phyloP scores from a whole-genome alignment of 2,329 filamentous ascomycete genomes.

The Fusarium piperis region DNA sequence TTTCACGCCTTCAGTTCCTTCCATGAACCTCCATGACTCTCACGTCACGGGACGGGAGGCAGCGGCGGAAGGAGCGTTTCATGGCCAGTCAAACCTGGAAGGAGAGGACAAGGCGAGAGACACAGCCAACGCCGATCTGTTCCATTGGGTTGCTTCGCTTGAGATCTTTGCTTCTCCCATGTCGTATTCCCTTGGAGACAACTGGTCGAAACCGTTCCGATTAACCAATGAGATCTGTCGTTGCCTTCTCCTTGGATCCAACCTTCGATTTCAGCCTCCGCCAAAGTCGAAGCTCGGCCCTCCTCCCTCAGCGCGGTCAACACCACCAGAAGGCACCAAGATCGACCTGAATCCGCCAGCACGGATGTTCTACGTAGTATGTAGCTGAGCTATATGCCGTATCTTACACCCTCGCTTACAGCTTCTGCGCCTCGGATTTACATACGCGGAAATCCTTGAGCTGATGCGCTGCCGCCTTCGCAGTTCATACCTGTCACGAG shows the following conservation, averaged over 20 bases:
- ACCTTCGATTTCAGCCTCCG: background rate
- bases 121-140: conserved; percentile 17
- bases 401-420: conserved; percentile 1
- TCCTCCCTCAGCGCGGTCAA: background rate
- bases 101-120: conserved; percentile 15
- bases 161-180: conserved; percentile 15
- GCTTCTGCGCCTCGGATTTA: background rate
- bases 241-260: background rate
- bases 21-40: conserved; percentile 13
- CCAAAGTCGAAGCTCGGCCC: background rate
- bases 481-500: background rate
- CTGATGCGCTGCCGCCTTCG: background rate
- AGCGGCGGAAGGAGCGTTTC: conserved; percentile 31
- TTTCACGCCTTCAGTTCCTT: conserved; percentile 4
- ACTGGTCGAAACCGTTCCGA: conserved; percentile 1
- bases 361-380: conserved; percentile 4
- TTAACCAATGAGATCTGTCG: conserved; percentile 17
- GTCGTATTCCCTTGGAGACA: conserved; percentile 12
- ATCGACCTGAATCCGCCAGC: conserved; percentile 11
- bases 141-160: conserved; percentile 29
- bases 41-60: background rate
- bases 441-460: background rate
- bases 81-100: conserved; percentile 30
- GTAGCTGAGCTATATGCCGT: conserved; percentile 4
- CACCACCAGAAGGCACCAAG: background rate